Conservation (phyloP, 352 stramenopile genomes). For the Discostella stelligera region DNA sequence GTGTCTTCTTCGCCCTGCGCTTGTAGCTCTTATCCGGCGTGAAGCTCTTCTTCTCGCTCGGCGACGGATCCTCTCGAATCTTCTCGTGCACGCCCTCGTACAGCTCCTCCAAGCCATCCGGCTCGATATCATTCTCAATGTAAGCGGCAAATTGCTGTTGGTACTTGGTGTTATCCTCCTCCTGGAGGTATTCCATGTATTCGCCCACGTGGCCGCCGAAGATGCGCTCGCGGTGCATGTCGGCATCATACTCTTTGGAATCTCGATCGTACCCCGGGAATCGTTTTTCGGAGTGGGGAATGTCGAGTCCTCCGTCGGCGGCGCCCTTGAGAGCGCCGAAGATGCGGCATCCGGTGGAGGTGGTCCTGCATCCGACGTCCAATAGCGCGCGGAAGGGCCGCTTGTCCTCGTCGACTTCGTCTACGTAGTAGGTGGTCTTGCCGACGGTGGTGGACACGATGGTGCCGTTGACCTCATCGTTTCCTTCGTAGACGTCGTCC, state of each 20-base stretch:
- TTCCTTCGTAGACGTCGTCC: slow-evolving; percentile 97
- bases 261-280: slow-evolving; percentile 99
- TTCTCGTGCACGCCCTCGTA: slow-evolving; percentile 94
- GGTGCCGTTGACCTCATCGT: slow-evolving; percentile 94
- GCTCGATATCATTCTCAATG: slow-evolving; percentile 89
- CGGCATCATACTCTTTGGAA: slow-evolving; percentile 97
- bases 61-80: slow-evolving; percentile 95
- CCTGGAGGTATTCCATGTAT: slow-evolving; percentile 99
- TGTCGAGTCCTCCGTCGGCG: slow-evolving; percentile 96
- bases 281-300: slow-evolving; percentile 98
- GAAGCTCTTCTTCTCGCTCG: slow-evolving; percentile 90
- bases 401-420: slow-evolving; percentile 97
- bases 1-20: slow-evolving; percentile 89
- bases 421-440: slow-evolving; percentile 97
- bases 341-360: slow-evolving; percentile 96
- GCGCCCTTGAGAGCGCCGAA: slow-evolving; percentile 99
- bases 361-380: slow-evolving; percentile 96
- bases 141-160: slow-evolving; percentile 95
- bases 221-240: slow-evolving; percentile 97
- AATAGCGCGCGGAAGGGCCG: slow-evolving; percentile 96
- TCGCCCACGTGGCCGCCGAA: slow-evolving; percentile 96
- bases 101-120: slow-evolving; percentile 88
- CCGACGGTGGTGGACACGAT: slow-evolving; percentile 94
- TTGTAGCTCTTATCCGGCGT: slow-evolving; percentile 93
- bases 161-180: slow-evolving; percentile 98